Percentiles rank a stretch among this genome's conserved stretches.
Evolutionary conservation across 768 basidiomycete species (phyloP).

Genomic region (Leucosporidium yakuticum): DNA sequence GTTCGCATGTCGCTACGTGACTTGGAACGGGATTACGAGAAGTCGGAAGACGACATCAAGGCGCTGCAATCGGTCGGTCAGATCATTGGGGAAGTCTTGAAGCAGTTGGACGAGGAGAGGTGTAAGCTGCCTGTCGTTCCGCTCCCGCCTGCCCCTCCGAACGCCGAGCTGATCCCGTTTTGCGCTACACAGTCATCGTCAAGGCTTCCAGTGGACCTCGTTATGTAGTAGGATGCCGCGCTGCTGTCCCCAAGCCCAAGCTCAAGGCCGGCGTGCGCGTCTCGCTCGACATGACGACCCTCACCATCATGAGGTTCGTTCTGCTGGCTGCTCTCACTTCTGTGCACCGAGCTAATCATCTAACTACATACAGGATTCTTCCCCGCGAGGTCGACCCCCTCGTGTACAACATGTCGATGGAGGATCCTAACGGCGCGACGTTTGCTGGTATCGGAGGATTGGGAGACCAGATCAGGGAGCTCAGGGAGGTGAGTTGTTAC

Average conservation of each 20-base stretch:
- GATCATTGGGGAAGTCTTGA: slow-evolving; percentile 98
- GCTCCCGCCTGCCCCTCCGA: no score
- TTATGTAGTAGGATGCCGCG: slow-evolving; percentile 95
- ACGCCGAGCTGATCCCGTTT: neutral
- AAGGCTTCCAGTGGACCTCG: slow-evolving; percentile 97
- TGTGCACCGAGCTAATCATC: no score
- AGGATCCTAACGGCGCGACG: slow-evolving; percentile 89
- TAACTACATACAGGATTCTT: slow-evolving; percentile 53
- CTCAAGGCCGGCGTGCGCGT: slow-evolving; percentile 92
- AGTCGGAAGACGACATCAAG: slow-evolving; percentile 98
- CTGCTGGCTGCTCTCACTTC: neutral
- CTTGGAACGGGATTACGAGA: slow-evolving; percentile 78
- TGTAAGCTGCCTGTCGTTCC: slow-evolving; percentile 55
- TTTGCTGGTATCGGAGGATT: slow-evolving; percentile 97
- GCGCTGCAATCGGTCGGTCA: slow-evolving; percentile 98
- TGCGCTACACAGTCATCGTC: slow-evolving; percentile 66
- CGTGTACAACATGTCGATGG: slow-evolving; percentile 99
- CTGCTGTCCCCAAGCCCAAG: slow-evolving; percentile 80
- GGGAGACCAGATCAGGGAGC: slow-evolving; percentile 89
- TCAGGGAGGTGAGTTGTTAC: slow-evolving; percentile 67
- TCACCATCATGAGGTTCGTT: slow-evolving; percentile 82
- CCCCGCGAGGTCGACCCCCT: slow-evolving; percentile 96
- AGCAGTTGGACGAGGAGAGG: slow-evolving; percentile 94
- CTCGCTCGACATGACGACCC: slow-evolving; percentile 96
- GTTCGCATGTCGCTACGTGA: slow-evolving; percentile 88